phyloP scores from a whole-genome alignment of 2,329 filamentous ascomycete species.

The Berkeleyomyces rouxiae region DNA sequence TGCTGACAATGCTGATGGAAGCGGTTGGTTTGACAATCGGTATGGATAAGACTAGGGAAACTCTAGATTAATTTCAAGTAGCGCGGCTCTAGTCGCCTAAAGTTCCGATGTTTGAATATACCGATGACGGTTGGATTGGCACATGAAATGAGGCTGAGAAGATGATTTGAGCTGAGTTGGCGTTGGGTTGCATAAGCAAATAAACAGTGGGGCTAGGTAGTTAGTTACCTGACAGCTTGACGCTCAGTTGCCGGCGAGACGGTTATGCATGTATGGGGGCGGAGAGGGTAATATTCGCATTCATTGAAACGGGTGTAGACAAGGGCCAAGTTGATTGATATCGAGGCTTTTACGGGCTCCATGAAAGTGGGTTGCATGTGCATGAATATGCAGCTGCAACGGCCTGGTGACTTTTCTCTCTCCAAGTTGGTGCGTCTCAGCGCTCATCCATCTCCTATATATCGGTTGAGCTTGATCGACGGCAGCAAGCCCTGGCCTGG shows the following conservation, averaged over 20 bases:
- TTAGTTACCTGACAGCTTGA: not conserved
- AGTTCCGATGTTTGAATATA: too few relatives aligned
- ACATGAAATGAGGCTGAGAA: too few relatives aligned
- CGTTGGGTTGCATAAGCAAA: not conserved
- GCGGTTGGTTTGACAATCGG: not conserved
- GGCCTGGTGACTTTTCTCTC: not conserved
- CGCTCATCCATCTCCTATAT: not conserved
- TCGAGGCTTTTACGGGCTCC: not conserved
- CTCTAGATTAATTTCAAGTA: too few relatives aligned
- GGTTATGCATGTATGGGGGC: not conserved
- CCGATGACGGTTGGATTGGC: too few relatives aligned
- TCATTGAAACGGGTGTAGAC: not conserved
- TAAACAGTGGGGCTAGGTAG: not conserved
- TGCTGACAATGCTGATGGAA: not conserved
- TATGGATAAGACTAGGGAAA: too few relatives aligned
- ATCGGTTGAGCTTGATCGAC: not conserved
- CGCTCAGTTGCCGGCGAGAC: not conserved
- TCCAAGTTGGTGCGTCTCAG: not conserved
- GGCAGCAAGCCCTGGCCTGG: not conserved
- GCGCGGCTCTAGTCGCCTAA: too few relatives aligned
- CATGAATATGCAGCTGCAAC: not conserved
- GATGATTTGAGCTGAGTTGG: not conserved
- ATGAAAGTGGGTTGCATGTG: not conserved
- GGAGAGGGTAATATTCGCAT: not conserved
- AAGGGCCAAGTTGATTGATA: not conserved